These are phyloP conservation scores for Ajuga reptans DNA, from an alignment of 305 asterid species.

Conservation along the genomic window DNA sequence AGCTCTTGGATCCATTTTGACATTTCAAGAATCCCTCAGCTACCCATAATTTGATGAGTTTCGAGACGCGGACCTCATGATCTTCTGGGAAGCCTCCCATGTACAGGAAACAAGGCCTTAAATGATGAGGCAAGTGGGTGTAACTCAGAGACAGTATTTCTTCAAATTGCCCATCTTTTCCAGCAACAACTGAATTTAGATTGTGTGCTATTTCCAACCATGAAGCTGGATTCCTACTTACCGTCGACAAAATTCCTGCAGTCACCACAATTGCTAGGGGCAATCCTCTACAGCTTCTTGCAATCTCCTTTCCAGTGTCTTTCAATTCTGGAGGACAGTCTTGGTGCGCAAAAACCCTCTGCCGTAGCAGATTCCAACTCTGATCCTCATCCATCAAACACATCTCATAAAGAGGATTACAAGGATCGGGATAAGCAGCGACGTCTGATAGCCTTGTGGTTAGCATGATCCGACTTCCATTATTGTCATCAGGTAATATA, in stretches of 20 bases:
- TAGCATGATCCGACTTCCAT: neutral
- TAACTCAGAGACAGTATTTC: neutral
- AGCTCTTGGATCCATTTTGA: neutral
- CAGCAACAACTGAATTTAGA: neutral
- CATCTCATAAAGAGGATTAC: neutral
- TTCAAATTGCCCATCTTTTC: neutral
- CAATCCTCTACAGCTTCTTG: neutral
- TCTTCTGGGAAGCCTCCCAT: conserved; percentile 14
- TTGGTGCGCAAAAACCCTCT: neutral
- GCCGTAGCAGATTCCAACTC: conserved; percentile 18
- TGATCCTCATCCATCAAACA: neutral
- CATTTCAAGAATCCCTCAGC: conserved; percentile 10
- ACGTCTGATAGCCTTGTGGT: conserved; percentile 7
- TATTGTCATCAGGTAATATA: neutral
- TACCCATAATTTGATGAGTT: conserved; percentile 10
- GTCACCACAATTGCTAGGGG: conserved; percentile 15
- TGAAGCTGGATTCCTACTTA: neutral
- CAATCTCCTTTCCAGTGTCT: neutral
- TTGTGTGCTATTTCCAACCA: conserved; percentile 15
- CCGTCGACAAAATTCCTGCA: neutral
- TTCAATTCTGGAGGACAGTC: neutral
- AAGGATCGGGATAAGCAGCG: conserved; percentile 1
- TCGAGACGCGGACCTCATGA: neutral
- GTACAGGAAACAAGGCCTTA: conserved; percentile 5
- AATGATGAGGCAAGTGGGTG: too few relatives aligned